Evolutionary conservation across 768 basidiomycete genomes (phyloP).

Genomic region (Pleurotus sapidus): DNA sequence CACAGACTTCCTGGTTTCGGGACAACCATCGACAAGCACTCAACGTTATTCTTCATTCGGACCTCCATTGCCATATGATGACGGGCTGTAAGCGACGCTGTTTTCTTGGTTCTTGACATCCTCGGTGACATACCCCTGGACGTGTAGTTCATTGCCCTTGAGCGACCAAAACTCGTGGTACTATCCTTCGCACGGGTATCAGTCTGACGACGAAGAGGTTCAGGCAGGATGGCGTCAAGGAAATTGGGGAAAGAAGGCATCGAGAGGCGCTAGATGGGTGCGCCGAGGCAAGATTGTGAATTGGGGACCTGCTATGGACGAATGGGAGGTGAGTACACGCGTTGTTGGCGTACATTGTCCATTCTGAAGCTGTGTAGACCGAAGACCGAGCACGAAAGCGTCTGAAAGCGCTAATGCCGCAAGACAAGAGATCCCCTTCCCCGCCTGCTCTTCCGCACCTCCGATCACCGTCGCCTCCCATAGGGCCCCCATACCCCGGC

Average conservation of each 20-base stretch:
- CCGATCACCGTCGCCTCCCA: conserved; percentile 73
- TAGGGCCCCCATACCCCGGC: conserved; percentile 70
- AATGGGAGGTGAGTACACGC: conserved; percentile 68
- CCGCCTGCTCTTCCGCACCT: conserved; percentile 76
- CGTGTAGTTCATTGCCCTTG: conserved; percentile 35
- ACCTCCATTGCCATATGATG: not conserved
- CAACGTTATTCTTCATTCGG: not conserved
- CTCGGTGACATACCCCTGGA: not conserved
- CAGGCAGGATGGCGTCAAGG: conserved; percentile 49
- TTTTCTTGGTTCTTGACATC: not conserved
- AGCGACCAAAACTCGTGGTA: conserved; percentile 82
- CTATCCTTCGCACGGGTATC: conserved; percentile 76
- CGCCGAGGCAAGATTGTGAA: conserved; percentile 77
- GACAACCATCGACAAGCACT: conserved; percentile 7
- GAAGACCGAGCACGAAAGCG: conserved; percentile 86
- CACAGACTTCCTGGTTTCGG: not conserved
- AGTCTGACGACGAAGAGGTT: conserved; percentile 59
- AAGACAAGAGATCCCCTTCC: conserved; percentile 61
- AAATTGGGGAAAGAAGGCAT: conserved; percentile 84
- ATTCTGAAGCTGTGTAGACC: conserved; percentile 40
- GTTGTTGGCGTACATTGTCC: not conserved
- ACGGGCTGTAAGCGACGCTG: not conserved
- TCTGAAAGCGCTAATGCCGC: conserved; percentile 63
- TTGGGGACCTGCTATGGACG: conserved; percentile 83
- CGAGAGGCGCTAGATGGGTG: conserved; percentile 77